Evolutionary conservation across 1,284 basidiomycete species (phyloP).

Genomic region (Flammula alnicola): DNA sequence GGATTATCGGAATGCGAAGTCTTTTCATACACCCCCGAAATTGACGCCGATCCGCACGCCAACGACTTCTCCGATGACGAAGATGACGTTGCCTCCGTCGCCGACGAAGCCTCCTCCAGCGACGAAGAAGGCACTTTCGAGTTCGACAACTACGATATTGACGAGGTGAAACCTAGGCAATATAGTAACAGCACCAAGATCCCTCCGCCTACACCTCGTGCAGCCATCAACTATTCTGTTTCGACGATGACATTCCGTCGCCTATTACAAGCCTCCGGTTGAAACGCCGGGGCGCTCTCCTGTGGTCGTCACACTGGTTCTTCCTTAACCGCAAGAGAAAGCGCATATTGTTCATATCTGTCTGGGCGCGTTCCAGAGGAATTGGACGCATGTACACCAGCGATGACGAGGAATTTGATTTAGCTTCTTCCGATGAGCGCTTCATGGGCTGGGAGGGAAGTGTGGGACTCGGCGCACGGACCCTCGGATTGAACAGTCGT

Average conservation of each 20-base stretch:
- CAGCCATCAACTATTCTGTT: conserved; percentile 36
- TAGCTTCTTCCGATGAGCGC: conserved; percentile 48
- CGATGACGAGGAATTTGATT: conserved; percentile 42
- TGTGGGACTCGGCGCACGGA: conserved; percentile 74
- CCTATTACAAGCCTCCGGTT: conserved; percentile 37
- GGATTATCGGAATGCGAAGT: conserved; percentile 93
- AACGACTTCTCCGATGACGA: conserved; percentile 80
- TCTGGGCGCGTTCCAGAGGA: conserved; percentile 86
- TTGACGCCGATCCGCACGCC: conserved; percentile 94
- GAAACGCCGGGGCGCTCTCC: conserved; percentile 72
- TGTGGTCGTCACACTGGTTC: conserved; percentile 98
- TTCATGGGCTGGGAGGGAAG: conserved; percentile 81
- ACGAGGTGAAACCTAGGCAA: conserved; percentile 54
- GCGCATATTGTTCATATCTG: conserved; percentile 90
- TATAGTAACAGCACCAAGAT: conserved; percentile 36
- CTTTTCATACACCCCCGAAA: conserved; percentile 93
- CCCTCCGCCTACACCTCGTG: conserved; percentile 41
- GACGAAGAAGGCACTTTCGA: conserved; percentile 73
- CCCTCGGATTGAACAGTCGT: conserved; percentile 58
- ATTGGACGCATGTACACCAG: conserved; percentile 59
- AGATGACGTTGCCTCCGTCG: conserved; percentile 64
- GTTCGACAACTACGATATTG: conserved; percentile 81
- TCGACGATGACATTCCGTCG: conserved; percentile 26
- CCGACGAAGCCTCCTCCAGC: conserved; percentile 62
- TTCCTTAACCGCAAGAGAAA: conserved; percentile 95